A percentile compares a stretch with the other conserved stretches of the same genome.
phyloP scores from a whole-genome alignment of 2,329 filamentous ascomycete species.

The Trichoderma afroharzianum region DNA sequence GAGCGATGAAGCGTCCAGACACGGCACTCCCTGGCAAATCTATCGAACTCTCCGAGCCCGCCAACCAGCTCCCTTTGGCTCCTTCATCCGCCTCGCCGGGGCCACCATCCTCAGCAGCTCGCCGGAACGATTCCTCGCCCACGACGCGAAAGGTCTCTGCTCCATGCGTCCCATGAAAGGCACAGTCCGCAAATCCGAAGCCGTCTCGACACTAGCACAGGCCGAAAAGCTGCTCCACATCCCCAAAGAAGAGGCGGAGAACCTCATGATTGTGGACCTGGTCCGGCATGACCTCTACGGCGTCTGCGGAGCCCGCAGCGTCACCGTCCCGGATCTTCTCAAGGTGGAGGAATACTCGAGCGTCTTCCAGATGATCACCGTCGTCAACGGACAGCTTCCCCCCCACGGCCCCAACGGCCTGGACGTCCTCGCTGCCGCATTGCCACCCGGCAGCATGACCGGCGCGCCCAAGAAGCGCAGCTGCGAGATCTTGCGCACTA shows the following conservation, averaged over 20 bases:
- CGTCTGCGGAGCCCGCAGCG: slow-evolving; percentile 71
- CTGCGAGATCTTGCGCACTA: slow-evolving; percentile 71
- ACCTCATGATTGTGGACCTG: slow-evolving; percentile 96
- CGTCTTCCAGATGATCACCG: slow-evolving; percentile 87
- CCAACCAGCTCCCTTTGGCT: slow-evolving; percentile 82
- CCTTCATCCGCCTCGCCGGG: slow-evolving; percentile 67
- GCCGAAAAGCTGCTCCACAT: slow-evolving; percentile 71
- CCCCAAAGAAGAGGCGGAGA: slow-evolving; percentile 90
- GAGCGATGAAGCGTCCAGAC: background rate
- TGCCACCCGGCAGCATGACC: slow-evolving; percentile 94
- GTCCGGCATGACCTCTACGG: slow-evolving; percentile 90
- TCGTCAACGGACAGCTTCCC: slow-evolving; percentile 68
- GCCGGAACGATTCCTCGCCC: slow-evolving; percentile 80
- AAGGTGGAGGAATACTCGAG: slow-evolving; percentile 86
- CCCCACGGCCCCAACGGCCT: slow-evolving; percentile 51
- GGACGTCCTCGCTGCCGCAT: slow-evolving; percentile 69
- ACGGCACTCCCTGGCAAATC: slow-evolving; percentile 58
- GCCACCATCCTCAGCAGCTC: slow-evolving; percentile 77
- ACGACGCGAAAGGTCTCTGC: slow-evolving; percentile 51
- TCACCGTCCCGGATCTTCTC: slow-evolving; percentile 74
- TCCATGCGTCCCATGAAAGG: slow-evolving; percentile 95
- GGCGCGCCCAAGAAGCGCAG: slow-evolving; percentile 92
- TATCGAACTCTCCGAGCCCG: slow-evolving; percentile 66
- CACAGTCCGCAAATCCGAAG: slow-evolving; percentile 75
- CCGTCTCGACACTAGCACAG: slow-evolving; percentile 63